These are phyloP conservation scores for Dictyostelium brefeldianum DNA, from an alignment of 78 protist genomes.

Conservation along the genomic window DNA sequence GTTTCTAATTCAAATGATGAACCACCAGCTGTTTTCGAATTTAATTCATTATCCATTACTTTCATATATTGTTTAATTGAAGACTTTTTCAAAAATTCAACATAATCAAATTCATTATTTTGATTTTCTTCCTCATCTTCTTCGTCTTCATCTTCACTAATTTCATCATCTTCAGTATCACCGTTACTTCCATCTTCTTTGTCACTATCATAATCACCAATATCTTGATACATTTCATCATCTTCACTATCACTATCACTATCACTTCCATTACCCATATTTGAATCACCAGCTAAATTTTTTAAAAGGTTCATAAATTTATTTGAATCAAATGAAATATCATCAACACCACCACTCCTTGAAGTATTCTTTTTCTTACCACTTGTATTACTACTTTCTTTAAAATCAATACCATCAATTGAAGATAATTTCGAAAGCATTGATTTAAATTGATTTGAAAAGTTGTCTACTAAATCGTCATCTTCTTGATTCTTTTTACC, in stretches of 20 bases:
- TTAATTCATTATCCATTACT: slow-evolving; percentile 64
- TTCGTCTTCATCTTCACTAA: neutral
- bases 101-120: neutral
- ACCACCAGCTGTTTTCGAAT: neutral
- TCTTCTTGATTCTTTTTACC: neutral
- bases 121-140: slow-evolving; percentile 6
- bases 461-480: neutral
- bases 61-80: slow-evolving; percentile 31
- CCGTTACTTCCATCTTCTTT: neutral
- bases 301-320: slow-evolving; percentile 30
- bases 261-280: neutral
- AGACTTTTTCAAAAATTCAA: neutral
- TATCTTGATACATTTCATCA: slow-evolving; percentile 16
- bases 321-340: slow-evolving; percentile 35
- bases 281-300: neutral
- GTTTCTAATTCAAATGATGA: slow-evolving; percentile 19
- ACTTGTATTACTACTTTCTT: neutral
- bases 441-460: slow-evolving; percentile 29
- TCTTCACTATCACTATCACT: slow-evolving; percentile 6
- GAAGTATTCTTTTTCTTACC: neutral
- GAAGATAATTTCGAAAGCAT: slow-evolving; percentile 40
- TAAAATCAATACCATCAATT: slow-evolving; percentile 56
- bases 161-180: neutral
- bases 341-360: neutral
- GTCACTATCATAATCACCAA: slow-evolving; percentile 23